These are phyloP conservation scores for Cicer yamashitae DNA, from an alignment of 306 rosid species.

Conservation along the genomic window DNA sequence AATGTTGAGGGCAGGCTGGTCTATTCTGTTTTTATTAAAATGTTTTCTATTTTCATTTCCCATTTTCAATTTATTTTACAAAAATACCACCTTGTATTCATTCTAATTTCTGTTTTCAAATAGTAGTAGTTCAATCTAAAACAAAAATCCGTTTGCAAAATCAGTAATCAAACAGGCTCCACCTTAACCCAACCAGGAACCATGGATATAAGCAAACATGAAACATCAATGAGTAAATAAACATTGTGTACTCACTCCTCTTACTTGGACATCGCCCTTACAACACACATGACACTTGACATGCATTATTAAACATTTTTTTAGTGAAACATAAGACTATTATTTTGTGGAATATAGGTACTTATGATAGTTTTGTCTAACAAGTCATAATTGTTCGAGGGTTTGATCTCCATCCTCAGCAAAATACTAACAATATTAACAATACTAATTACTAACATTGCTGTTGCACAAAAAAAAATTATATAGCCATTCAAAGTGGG, in stretches of 20 bases:
- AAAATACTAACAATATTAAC: too few relatives aligned
- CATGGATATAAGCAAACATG: conserved; percentile 29
- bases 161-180: conserved; percentile 14
- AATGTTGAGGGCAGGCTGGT: neutral
- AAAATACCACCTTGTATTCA: neutral
- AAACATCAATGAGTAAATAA: neutral
- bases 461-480: neutral
- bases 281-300: neutral
- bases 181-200: neutral
- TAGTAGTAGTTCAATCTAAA: neutral
- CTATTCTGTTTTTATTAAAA: neutral
- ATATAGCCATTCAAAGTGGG: conserved; percentile 24
- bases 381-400: conserved; percentile 10
- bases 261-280: neutral
- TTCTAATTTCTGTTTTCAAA: conserved; percentile 3
- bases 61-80: neutral
- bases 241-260: neutral
- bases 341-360: neutral
- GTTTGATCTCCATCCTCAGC: too few relatives aligned
- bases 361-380: neutral
- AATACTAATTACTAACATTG: too few relatives aligned
- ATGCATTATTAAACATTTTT: neutral
- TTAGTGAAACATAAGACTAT: neutral
- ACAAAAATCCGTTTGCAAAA: neutral
- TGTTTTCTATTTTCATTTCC: neutral